Evolutionary conservation across 129 eudicot species (phyloP), one percentile per base, ranked within the genome.

Genomic region (Flaveria robusta): DNA sequence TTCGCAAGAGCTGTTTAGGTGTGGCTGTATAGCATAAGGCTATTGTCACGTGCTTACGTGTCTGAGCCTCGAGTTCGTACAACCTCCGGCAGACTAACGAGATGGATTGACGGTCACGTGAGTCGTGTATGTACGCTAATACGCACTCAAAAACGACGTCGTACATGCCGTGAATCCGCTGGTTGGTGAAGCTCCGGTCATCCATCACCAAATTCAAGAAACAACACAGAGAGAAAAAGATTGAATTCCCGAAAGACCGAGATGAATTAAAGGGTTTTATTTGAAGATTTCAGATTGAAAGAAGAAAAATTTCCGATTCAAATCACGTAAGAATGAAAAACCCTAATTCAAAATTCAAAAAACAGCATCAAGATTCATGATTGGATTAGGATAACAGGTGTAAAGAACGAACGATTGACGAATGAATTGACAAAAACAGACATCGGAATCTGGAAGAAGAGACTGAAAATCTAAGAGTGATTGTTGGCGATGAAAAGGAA

Each of bases 21-120:
- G 96, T 88, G 16, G 89, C 37, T 0, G 95, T 74, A 72, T 92
- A 92, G 59, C 96, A 90, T 22, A 90, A 47, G 9, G 98, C 91
- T 62, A 92, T 89, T 6, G 97, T 92, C 41, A 92, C 88, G 86
- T 92, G 96, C 80, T 85, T 85, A 8, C 97, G 86, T 3, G 96
- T 89, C 54, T 85, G 82, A 51, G 86, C 82, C 71, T 92, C 97
- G 66, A 92, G 79, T 39, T 89, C 82, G 85, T 84, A 83, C 80
- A 89, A 85, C 26, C 88, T 46, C 45, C 79, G 71, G 82, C 92
- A 91, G 19, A 91, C 97, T 54, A 91, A 43, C 1, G 97, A 91
- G 23, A 89, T 79, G 12, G 97, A 82, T 27, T 77, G 90, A 1
- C 96, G 84, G 85, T 89, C 97, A 31, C 92, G 90, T 74, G 92